Percentiles rank a stretch among this genome's conserved stretches.
These are phyloP conservation scores for Ehretia macrophylla DNA, from an alignment of 257 asterid species.

Conservation along the genomic window DNA sequence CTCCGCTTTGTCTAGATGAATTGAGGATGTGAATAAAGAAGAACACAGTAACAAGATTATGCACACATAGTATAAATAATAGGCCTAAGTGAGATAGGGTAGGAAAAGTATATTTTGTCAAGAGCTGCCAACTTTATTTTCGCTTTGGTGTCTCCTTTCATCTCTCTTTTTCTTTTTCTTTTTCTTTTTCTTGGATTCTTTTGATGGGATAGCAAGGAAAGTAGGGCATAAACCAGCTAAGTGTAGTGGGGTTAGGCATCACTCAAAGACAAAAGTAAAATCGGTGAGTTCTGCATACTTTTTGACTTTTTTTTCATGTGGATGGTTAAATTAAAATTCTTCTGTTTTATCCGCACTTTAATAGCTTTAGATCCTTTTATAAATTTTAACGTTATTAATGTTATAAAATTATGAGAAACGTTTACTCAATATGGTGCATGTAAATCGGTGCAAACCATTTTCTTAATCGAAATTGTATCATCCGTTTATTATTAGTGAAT, in stretches of 20 bases:
- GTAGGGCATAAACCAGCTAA: slow-evolving; percentile 60
- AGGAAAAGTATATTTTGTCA: slow-evolving; percentile 53
- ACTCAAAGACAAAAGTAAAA: slow-evolving; percentile 23
- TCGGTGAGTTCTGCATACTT: slow-evolving; percentile 22
- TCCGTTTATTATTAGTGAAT: no score
- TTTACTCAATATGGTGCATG: no score
- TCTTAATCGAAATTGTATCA: no score
- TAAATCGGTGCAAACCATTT: no score
- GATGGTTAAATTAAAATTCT: neutral
- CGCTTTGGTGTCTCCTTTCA: slow-evolving; percentile 36
- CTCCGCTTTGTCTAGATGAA: neutral
- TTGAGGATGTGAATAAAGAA: neutral
- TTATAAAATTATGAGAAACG: no score
- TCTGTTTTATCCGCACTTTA: no score
- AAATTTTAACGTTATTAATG: no score
- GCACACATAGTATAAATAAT: neutral
- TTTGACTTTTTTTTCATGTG: slow-evolving; percentile 19
- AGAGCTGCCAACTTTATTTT: slow-evolving; percentile 37
- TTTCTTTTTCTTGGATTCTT: slow-evolving; percentile 32
- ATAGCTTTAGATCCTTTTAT: no score
- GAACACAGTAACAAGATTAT: neutral
- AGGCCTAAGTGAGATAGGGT: no score
- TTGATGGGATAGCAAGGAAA: slow-evolving; percentile 37
- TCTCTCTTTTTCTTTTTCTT: no score
- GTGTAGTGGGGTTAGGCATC: slow-evolving; percentile 44